These are phyloP conservation scores for Pyrrhoderma lamaoense DNA, from an alignment of 1,284 basidiomycete genomes.

Conservation along the genomic window DNA sequence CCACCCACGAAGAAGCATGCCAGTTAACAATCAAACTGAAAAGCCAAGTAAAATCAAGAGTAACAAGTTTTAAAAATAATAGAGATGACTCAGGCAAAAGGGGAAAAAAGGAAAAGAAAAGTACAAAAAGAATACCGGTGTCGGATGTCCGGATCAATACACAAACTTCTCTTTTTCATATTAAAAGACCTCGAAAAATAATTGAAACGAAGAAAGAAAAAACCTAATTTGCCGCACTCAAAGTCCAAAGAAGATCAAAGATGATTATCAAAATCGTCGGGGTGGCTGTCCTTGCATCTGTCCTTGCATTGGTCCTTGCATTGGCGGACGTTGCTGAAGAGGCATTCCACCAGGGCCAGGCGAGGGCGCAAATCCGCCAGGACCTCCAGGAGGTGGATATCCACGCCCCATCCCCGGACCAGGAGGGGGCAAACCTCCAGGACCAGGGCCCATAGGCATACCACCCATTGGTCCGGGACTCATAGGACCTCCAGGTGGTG, in stretches of 20 bases:
- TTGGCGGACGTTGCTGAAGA: slow-evolving; percentile 1
- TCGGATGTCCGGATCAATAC: too few relatives aligned
- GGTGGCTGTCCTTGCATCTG: background rate
- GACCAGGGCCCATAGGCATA: slow-evolving; percentile 10
- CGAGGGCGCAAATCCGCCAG: slow-evolving; percentile 4
- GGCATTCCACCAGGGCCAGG: slow-evolving; percentile 5
- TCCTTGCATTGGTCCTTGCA: background rate
- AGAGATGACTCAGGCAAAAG: background rate
- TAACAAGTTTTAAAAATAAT: background rate
- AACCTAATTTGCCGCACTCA: too few relatives aligned
- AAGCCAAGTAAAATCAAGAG: background rate
- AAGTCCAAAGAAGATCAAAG: background rate
- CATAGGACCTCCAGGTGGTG: slow-evolving; percentile 4
- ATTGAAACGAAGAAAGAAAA: too few relatives aligned
- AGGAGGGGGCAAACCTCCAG: slow-evolving; percentile 2
- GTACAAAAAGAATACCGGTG: background rate
- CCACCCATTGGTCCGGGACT: slow-evolving; percentile 3
- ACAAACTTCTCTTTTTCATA: too few relatives aligned
- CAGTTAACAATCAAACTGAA: too few relatives aligned
- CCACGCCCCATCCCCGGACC: slow-evolving; percentile 8
- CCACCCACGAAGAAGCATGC: too few relatives aligned
- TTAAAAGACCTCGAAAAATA: too few relatives aligned
- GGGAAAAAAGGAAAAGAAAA: background rate
- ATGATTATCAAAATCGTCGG: slow-evolving; percentile 11
- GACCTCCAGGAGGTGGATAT: slow-evolving; percentile 14